Conservation (phyloP, 306 rosid species). For the Vigna unguiculata region DNA sequence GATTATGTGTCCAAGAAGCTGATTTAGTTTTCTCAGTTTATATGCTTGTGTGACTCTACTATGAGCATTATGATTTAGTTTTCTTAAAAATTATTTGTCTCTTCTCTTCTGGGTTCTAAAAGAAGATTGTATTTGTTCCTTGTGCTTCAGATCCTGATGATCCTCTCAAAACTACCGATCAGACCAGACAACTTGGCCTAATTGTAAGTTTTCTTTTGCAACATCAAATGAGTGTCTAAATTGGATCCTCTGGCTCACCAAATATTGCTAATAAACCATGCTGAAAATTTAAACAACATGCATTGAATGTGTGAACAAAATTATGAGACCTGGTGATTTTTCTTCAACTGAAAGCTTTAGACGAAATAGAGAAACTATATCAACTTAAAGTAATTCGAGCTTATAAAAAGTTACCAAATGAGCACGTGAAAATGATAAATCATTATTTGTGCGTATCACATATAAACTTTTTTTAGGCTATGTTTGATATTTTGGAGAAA, state of each 20-base stretch:
- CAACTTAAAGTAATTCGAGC: no score
- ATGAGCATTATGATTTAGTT: neutral
- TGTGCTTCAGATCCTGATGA: constrained; percentile 54
- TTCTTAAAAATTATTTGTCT: neutral
- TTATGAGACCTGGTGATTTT: constrained; percentile 3
- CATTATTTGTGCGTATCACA: no score
- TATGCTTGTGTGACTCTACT: constrained; percentile 20
- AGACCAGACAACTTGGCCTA: constrained; percentile 60
- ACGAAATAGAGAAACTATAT: neutral
- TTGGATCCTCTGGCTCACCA: constrained; percentile 4
- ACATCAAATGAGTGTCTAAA: constrained; percentile 3
- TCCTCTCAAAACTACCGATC: constrained; percentile 55
- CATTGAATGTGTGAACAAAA: neutral
- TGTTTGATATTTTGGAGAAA: no score
- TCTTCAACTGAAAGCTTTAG: neutral
- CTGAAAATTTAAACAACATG: constrained; percentile 7
- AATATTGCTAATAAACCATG: neutral
- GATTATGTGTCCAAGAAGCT: neutral
- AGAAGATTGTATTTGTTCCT: constrained; percentile 13
- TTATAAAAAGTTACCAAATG: no score
- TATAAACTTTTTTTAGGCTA: no score
- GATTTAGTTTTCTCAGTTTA: constrained; percentile 23
- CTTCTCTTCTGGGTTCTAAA: constrained; percentile 6
- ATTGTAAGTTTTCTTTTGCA: constrained; percentile 47
- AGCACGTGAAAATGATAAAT: no score